Percentiles rank a stretch among this genome's conserved stretches.
Conservation (phyloP, 139 green algal species). For the Tetratostichococcus sp. region DNA sequence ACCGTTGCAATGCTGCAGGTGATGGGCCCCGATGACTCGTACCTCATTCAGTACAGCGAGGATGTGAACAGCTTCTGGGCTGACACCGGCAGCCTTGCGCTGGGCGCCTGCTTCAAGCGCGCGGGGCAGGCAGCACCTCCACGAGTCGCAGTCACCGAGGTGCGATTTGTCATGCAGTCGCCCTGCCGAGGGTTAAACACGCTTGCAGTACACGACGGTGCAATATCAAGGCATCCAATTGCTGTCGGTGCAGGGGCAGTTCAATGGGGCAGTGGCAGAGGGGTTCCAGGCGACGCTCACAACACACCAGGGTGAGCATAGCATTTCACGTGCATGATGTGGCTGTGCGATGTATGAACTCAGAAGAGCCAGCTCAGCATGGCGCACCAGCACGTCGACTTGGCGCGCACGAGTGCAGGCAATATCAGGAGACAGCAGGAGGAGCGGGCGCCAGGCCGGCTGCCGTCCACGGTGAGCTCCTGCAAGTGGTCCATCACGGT, state of each 20-base stretch:
- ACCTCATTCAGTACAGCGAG: conserved; percentile 81
- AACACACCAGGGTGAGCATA: conserved; percentile 63
- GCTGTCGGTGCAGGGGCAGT: conserved; percentile 53
- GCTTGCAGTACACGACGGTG: too few species aligned
- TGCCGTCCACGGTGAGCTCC: conserved; percentile 36
- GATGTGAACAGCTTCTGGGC: conserved; percentile 78
- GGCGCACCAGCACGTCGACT: too few species aligned
- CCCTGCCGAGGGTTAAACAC: too few species aligned
- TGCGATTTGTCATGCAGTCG: too few species aligned
- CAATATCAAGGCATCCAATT: too few species aligned
- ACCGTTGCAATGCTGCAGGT: too few species aligned
- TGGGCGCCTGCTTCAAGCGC: conserved; percentile 62
- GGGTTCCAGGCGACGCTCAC: conserved; percentile 72
- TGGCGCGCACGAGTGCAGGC: too few species aligned
- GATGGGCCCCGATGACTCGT: conserved; percentile 88
- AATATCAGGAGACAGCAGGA: conserved; percentile 51
- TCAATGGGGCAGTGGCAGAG: conserved; percentile 47
- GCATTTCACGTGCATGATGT: not conserved
- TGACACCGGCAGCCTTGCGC: conserved; percentile 41
- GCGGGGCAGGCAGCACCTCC: conserved; percentile 6
- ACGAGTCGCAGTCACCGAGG: not conserved
- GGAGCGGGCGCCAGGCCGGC: conserved; percentile 34
- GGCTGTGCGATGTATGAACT: too few species aligned
- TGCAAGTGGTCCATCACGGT: conserved; percentile 72
- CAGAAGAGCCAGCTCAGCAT: too few species aligned